A percentile compares a stretch with the other conserved stretches of the same genome.
These are phyloP conservation scores for Murraya koenigii DNA, from an alignment of 345 rosid genomes.

Conservation along the genomic window DNA sequence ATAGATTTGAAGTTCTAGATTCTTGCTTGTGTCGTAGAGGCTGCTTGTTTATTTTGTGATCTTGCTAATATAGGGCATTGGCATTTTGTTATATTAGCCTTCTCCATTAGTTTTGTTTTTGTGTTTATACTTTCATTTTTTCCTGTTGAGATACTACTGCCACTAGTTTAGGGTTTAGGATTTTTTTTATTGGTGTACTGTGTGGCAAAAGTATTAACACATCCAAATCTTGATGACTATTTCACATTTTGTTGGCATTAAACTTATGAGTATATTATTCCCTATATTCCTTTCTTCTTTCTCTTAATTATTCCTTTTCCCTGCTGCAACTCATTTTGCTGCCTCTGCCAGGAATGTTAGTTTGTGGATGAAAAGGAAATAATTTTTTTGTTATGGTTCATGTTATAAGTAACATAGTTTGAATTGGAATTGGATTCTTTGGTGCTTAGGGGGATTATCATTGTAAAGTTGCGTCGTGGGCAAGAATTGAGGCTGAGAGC, in stretches of 20 bases:
- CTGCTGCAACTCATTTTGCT: background rate
- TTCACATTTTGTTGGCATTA: background rate
- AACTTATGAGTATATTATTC: background rate
- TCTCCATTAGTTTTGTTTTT: background rate
- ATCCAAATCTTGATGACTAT: background rate
- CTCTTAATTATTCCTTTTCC: background rate
- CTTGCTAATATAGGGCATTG: background rate
- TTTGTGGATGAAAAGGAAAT: background rate
- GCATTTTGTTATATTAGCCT: background rate
- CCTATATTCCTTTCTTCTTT: background rate
- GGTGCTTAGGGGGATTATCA: slow-evolving; percentile 69
- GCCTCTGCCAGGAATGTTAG: background rate
- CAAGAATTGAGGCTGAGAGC: slow-evolving; percentile 89
- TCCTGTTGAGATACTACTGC: background rate
- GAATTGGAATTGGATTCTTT: background rate
- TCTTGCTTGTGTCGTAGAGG: background rate
- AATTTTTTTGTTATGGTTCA: background rate
- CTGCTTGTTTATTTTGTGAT: background rate
- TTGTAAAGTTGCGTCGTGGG: slow-evolving; percentile 84
- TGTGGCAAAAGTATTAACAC: background rate
- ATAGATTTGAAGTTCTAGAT: background rate
- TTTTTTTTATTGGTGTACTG: background rate
- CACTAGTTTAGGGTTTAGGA: background rate
- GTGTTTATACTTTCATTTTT: background rate
- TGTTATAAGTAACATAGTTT: background rate